A percentile compares a stretch with the other conserved stretches of the same genome.
These are phyloP conservation scores for Lasiodiplodia sp. DNA, from an alignment of 2,329 filamentous ascomycete genomes.

Conservation along the genomic window DNA sequence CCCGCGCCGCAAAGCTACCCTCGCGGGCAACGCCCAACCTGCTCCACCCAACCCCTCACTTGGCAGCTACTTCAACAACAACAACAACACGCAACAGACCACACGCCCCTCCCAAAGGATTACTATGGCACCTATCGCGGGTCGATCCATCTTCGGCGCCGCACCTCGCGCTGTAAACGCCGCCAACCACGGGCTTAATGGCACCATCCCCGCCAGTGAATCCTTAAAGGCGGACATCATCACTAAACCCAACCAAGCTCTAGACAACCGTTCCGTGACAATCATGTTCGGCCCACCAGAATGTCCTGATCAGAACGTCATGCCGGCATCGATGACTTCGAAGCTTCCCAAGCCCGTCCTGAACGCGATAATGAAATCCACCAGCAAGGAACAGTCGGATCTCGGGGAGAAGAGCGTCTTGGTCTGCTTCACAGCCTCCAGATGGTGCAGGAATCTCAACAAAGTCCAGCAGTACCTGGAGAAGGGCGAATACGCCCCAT, in stretches of 20 bases:
- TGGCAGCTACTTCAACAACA: neutral
- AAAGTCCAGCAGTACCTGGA: neutral
- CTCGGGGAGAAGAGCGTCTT: neutral
- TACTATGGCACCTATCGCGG: neutral
- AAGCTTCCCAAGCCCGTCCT: constrained; percentile 3
- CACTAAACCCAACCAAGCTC: neutral
- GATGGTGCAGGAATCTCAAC: neutral
- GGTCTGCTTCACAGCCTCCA: neutral
- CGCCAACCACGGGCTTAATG: neutral
- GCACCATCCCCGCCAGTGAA: neutral
- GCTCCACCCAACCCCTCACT: neutral
- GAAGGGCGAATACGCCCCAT: neutral
- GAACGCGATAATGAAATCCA: neutral
- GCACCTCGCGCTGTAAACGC: neutral
- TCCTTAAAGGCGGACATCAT: neutral
- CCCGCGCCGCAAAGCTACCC: neutral
- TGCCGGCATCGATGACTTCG: neutral
- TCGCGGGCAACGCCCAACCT: neutral
- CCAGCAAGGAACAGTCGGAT: neutral
- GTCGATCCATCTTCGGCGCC: neutral
- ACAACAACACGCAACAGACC: neutral
- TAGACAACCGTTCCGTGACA: neutral
- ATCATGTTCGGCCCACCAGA: constrained; percentile 2
- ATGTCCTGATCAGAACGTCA: neutral
- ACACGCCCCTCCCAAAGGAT: neutral